Conservation (phyloP, 2,329 filamentous ascomycete genomes). For the Talaromyces sp. region DNA sequence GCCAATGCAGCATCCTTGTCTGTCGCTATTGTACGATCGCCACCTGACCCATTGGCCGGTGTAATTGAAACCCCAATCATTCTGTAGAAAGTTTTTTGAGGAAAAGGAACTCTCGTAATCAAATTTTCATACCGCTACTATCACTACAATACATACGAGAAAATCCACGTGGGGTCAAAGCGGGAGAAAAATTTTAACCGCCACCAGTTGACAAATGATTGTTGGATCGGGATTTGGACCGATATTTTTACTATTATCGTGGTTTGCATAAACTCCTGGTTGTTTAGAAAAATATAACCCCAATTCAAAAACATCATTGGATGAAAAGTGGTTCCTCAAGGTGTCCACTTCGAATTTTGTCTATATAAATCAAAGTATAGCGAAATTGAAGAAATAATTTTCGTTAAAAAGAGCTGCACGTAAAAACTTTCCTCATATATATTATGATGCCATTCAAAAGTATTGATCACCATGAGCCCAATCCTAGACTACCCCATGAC, state of each 20-base stretch:
- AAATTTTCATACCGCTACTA: background rate
- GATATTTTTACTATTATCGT: background rate
- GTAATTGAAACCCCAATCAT: background rate
- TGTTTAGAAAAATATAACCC: background rate
- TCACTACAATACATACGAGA: background rate
- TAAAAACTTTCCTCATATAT: background rate
- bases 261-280: background rate
- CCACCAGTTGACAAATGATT: background rate
- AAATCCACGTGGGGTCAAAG: background rate
- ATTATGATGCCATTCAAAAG: background rate
- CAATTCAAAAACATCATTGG: background rate
- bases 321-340: background rate
- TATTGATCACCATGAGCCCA: background rate
- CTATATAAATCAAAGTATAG: background rate
- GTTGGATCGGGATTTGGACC: background rate
- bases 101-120: background rate
- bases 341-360: background rate
- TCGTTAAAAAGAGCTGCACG: background rate
- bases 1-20: background rate
- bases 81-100: background rate
- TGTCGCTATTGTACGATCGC: background rate
- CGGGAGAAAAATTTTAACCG: background rate
- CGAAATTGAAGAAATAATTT: background rate
- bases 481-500: constrained; percentile 6
- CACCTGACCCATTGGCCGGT: background rate